These are phyloP conservation scores for Tuber brumale DNA, from an alignment of 495 filamentous ascomycete genomes.

Conservation along the genomic window DNA sequence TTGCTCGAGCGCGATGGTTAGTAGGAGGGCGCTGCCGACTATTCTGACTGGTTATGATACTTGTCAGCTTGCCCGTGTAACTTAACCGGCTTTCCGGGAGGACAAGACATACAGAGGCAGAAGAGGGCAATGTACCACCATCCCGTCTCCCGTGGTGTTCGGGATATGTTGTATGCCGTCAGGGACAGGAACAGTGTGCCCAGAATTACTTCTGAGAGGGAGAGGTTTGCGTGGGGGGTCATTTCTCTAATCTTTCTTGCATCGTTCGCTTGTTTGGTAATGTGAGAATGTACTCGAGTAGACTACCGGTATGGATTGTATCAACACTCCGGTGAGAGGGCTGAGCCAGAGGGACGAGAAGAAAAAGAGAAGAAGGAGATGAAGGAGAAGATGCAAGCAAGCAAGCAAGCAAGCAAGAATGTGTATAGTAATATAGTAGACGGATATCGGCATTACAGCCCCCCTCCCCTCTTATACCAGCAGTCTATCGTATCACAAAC, in stretches of 20 bases:
- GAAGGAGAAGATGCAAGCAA: neutral
- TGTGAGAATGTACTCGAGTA: neutral
- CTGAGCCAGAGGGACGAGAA: no score
- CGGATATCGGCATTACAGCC: neutral
- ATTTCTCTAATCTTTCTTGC: neutral
- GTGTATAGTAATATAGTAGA: no score
- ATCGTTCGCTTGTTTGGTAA: neutral
- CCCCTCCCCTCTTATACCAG: neutral
- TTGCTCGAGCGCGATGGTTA: neutral
- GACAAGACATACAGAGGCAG: neutral
- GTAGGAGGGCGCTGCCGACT: neutral
- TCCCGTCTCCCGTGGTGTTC: neutral
- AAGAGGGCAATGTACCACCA: neutral
- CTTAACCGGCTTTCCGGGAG: neutral
- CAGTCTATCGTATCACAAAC: neutral
- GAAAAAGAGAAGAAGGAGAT: neutral
- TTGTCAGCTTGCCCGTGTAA: neutral
- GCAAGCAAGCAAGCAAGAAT: neutral
- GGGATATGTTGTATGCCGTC: neutral
- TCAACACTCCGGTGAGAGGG: neutral
- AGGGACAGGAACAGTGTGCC: neutral
- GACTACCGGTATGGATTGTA: neutral
- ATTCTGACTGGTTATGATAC: neutral
- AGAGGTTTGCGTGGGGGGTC: neutral
- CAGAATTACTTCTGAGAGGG: neutral